Conservation (phyloP, 495 filamentous ascomycete genomes). For the Pseudoneurospora amorphoporcata region DNA sequence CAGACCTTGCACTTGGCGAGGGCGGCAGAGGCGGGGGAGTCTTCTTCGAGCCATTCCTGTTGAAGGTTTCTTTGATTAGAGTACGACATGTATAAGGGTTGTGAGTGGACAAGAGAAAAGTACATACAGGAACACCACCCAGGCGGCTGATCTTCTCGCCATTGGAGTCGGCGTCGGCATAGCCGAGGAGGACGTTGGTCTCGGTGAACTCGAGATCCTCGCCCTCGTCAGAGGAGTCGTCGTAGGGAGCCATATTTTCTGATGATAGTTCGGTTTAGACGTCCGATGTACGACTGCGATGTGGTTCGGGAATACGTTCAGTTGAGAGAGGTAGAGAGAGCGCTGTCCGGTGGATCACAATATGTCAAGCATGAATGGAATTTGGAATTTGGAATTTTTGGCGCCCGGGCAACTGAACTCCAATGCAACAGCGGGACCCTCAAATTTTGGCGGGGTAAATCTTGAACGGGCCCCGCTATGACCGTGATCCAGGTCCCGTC, state of each 20-base stretch:
- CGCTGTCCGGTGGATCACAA: not conserved
- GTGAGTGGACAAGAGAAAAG: not conserved
- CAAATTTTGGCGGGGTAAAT: slow-evolving; percentile 32
- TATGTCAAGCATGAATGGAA: not conserved
- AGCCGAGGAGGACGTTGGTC: slow-evolving; percentile 85
- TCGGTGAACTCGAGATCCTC: slow-evolving; percentile 67
- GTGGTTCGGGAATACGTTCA: not conserved
- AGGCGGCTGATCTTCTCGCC: slow-evolving; percentile 84
- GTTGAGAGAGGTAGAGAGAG: not conserved
- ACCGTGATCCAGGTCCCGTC: not conserved
- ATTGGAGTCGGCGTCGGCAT: slow-evolving; percentile 69
- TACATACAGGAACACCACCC: slow-evolving; percentile 73
- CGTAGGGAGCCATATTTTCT: slow-evolving; percentile 65
- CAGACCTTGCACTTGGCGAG: slow-evolving; percentile 85
- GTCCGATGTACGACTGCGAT: not conserved
- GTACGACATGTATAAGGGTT: not conserved
- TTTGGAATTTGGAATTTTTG: slow-evolving; percentile 9
- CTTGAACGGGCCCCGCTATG: slow-evolving; percentile 16
- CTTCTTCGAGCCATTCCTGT: slow-evolving; percentile 71
- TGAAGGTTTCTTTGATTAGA: not conserved
- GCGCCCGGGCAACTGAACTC: slow-evolving; percentile 3
- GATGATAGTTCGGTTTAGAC: not conserved
- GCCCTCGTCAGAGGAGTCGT: slow-evolving; percentile 70
- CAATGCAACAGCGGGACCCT: not conserved
- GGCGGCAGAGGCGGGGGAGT: slow-evolving; percentile 59